Conservation (phyloP, 2,329 filamentous ascomycete genomes). For the Curvularia lunata region DNA sequence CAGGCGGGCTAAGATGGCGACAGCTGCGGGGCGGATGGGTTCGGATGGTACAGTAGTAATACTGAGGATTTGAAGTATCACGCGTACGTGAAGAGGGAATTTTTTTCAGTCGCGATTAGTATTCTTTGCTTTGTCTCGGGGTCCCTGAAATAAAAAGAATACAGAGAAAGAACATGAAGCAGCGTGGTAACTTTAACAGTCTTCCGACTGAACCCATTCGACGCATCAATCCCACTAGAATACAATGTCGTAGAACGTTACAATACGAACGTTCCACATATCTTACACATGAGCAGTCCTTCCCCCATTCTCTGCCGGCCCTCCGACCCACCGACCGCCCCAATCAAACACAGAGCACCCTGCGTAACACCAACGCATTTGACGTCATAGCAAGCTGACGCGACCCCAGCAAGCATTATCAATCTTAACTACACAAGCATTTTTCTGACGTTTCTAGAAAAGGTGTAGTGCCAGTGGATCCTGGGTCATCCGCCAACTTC, state of each 20-base stretch:
- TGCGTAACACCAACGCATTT: neutral
- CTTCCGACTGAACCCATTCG: neutral
- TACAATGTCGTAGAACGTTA: neutral
- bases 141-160: no score
- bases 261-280: neutral
- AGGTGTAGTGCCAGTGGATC: neutral
- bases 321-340: neutral
- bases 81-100: neutral
- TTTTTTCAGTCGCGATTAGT: neutral
- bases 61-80: neutral
- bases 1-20: conserved; percentile 2
- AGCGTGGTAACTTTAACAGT: no score
- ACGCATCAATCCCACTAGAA: neutral
- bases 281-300: neutral
- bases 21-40: conserved; percentile 19
- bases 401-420: neutral
- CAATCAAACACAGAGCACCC: neutral
- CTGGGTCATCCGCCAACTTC: neutral
- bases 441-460: neutral
- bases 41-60: conserved; percentile 9
- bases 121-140: neutral
- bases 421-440: neutral
- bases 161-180: no score
- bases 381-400: neutral
- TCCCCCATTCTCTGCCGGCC: neutral